These are phyloP conservation scores for Paramecium bursaria DNA, from an alignment of 73 alveolate species.

Conservation along the genomic window DNA sequence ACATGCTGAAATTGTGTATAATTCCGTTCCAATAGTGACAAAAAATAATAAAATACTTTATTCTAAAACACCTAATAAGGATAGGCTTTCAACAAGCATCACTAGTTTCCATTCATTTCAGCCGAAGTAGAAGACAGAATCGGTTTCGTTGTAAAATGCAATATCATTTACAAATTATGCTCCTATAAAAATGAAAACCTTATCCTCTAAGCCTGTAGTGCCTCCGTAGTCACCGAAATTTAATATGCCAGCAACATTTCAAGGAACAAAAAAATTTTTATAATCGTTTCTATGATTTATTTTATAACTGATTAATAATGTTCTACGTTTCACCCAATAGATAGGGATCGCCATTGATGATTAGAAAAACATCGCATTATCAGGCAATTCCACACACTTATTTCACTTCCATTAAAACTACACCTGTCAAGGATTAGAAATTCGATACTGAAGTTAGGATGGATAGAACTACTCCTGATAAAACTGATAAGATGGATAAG, in stretches of 20 bases:
- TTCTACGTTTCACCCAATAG: not conserved
- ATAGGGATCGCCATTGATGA: not conserved
- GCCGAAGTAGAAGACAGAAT: not conserved
- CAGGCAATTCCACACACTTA: not conserved
- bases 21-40: not conserved
- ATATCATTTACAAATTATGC: not conserved
- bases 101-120: not conserved
- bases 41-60: no score
- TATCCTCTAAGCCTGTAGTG: no score
- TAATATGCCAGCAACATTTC: not conserved
- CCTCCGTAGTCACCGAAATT: not conserved
- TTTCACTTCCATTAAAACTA: not conserved
- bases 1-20: not conserved
- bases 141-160: not conserved
- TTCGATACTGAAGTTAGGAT: not conserved
- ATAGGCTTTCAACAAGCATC: no score
- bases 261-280: not conserved
- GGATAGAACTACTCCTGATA: slow-evolving; percentile 9
- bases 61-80: not conserved
- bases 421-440: not conserved
- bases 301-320: not conserved
- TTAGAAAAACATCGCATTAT: not conserved
- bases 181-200: not conserved
- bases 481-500: not conserved
- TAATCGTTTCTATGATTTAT: not conserved